Evolutionary conservation across 352 stramenopile species (phyloP), one percentile per base, ranked within the genome.

Genomic region (Globisporangium viniferum): DNA sequence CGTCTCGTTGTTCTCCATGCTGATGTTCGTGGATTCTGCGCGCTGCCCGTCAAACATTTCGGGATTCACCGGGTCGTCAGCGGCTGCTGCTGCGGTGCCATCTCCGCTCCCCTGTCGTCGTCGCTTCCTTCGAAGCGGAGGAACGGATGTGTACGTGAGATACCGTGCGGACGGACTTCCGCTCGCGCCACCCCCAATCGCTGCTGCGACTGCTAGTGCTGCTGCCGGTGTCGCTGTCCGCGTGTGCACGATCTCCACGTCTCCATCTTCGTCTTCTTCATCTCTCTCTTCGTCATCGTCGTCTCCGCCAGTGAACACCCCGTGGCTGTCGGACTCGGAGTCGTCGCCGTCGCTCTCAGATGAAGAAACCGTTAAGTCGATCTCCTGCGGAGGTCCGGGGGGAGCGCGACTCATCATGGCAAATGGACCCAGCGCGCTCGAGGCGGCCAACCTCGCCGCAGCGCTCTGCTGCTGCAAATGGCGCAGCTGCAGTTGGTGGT

Each of bases 1-100:
- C 39, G 73, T 73, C n/a, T 93, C 86, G 56, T 80, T 91, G 70
- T 94, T 94, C 35, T 86, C 73, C 39, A 94, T 72, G 22, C 80
- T 91, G 44, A 92, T 71, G 36, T 73, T 79, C n/a, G 84, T 94
- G 36, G 84, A 93, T 61, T 83, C 86, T 57, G 76, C 80, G 54
- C 81, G 75, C 33, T 72, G 66, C 10, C 74, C 74, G 63, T 91
- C 78, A 31, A 83, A 80, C 22, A 71, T 46, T 53, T 59, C 41
- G 29, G 49, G 15, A 31, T 64, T 59, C 15, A 62, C 31, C 6
- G 67, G 33, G 3, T 35, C 49, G 0, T 48, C 55, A 60, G 29
- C 22, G 20, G 55, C 29, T 3, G 59, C 27, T 8, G 48, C 59
- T 12, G 44, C 61, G 2, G 56, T 33, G 35, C 33, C 48, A 10